Percentiles rank a stretch among this genome's conserved stretches.
phyloP scores from a whole-genome alignment of 768 basidiomycete species.

The Agaricus subrufescens region DNA sequence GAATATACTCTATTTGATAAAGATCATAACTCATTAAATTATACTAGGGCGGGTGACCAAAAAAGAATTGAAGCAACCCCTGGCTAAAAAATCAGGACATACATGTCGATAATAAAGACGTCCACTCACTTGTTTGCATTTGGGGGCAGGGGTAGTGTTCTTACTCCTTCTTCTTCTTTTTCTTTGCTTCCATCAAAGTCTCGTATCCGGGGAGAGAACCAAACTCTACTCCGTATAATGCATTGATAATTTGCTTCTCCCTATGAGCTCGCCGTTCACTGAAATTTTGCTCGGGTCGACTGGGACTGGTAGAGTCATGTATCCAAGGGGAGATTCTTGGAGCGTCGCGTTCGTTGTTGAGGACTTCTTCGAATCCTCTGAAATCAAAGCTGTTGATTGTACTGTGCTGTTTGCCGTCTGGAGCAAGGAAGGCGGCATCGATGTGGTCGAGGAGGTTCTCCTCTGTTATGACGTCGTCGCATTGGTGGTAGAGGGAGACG shows the following conservation, averaged over 20 bases:
- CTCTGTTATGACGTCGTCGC: conserved; percentile 63
- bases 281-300: conserved; percentile 16
- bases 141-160: not conserved
- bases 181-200: not conserved
- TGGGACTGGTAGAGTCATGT: conserved; percentile 7
- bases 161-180: not conserved
- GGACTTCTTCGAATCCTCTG: conserved; percentile 14
- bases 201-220: conserved; percentile 1
- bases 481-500: conserved; percentile 74
- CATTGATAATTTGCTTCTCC: conserved; percentile 42
- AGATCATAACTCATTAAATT: no score
- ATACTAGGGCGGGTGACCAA: no score
- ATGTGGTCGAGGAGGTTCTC: conserved; percentile 64
- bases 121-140: no score
- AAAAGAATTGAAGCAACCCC: no score
- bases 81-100: no score
- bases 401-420: conserved; percentile 6
- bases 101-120: no score
- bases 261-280: conserved; percentile 23
- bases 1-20: no score
- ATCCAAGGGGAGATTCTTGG: conserved; percentile 39
- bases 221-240: conserved; percentile 46
- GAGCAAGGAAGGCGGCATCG: conserved; percentile 49
- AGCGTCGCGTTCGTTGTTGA: conserved; percentile 21
- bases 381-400: conserved; percentile 7